Evolutionary conservation across 768 basidiomycete species (phyloP), one percentile per base, ranked within the genome.

Genomic region (Hysterangium stoloniferum): DNA sequence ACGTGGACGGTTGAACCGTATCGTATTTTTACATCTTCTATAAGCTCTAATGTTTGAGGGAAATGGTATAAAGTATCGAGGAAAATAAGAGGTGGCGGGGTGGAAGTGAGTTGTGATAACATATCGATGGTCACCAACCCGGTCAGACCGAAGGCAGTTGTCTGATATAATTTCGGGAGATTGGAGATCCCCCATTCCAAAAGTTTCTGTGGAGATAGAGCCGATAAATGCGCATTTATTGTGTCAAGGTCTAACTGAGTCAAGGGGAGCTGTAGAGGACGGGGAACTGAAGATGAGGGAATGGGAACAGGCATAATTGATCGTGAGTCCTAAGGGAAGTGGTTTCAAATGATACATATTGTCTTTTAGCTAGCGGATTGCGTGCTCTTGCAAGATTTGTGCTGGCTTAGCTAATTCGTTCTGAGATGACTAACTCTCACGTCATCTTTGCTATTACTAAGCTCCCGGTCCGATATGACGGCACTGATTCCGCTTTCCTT

Each of bases 51-150:
- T 4, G 95, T 98, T 70, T 97, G 90, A 3, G 73, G 71, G 68
- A 99, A 99, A 70, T 98, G 96, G 63, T 97, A 92, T 12, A 98
- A 74, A 0, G 96, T 98, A 70, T 99, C 94, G 63, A 97, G 68
- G 71, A 99, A 98, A 70, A 98, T 92, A 17, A 97, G 76, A 1
- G 93, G 91, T 1, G 88, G 88, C 0, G 78, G 76, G 15, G 68
- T 62, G 24, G 70, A 53, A 2, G 84, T 82, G 55, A 93, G 71
- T 64, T 88, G 87, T 29, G 88, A 84, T 48, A 98, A 79, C 90
- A 99, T 96, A 64, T 96, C 92, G 54, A 89, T 82, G 17, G 92
- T 84, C 49, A 91, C 92, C 47, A 94, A 81, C 8, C 96, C 95
- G 0, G 94, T 97, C 53, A 97, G 75, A 6, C 96, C 96, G 61